phyloP scores from a whole-genome alignment of 306 rosid genomes.

The Quercus parvula region DNA sequence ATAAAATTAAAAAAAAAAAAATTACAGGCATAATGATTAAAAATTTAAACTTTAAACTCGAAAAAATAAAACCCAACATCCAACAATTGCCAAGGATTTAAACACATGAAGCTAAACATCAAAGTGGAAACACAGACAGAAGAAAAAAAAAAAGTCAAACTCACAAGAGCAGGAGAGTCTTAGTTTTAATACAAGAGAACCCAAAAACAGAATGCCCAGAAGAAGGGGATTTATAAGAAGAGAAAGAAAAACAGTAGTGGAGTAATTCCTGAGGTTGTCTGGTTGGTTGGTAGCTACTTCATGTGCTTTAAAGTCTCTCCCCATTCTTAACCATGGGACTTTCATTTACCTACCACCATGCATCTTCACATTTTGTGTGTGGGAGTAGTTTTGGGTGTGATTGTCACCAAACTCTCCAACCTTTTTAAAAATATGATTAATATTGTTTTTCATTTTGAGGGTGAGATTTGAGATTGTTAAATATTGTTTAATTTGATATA shows the following conservation, averaged over 20 bases:
- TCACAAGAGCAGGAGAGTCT: not conserved
- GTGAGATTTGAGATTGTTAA: too few species aligned
- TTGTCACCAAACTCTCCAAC: not conserved
- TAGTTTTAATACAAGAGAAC: not conserved
- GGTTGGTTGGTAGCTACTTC: not conserved
- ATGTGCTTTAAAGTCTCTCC: not conserved
- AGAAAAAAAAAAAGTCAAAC: not conserved
- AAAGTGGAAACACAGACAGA: not conserved
- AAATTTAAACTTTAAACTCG: not conserved
- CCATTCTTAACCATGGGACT: not conserved
- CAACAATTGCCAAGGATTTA: not conserved
- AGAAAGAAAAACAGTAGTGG: not conserved
- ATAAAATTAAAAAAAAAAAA: too few species aligned
- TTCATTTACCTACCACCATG: not conserved
- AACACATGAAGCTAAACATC: not conserved
- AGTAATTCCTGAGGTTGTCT: not conserved
- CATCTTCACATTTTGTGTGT: too few species aligned
- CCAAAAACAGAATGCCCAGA: not conserved
- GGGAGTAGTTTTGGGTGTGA: not conserved
- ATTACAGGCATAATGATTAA: too few species aligned
- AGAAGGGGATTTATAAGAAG: not conserved
- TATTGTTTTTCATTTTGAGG: not conserved
- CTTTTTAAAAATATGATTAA: not conserved
- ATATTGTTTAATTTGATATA: too few species aligned
- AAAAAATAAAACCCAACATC: not conserved